Base-by-base conservation (phyloP, 169 alveolate species). In the Plasmodium yoelii region DNA sequence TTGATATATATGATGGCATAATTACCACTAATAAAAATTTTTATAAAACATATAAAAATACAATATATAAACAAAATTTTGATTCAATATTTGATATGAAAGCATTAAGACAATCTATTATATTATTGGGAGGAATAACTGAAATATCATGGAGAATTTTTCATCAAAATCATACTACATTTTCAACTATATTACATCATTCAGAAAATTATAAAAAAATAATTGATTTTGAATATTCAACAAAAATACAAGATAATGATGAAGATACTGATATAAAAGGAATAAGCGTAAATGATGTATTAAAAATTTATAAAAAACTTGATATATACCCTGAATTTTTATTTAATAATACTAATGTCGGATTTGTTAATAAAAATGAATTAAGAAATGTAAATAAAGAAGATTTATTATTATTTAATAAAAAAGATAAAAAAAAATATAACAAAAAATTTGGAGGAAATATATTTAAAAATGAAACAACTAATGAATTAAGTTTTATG, bases 111-210 rank as follows among this genome's bases (percentile, higher is more conserved):
- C 59, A 63, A 69, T 77, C 80, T 2, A 63, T 77, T 6, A 77
- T 77, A 2, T 55, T 63, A 18, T 64, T 77, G n/a, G 88, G 63
- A n/a, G 77, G 61, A n/a, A 77, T 77, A 26, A 63, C 88, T 1
- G 88, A 77, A 42, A 77, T 69, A n/a, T 77, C 77, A 1, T 77
- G 88, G 88, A 77, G 88, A 18, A 77, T 77, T 9, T 77, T 77
- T 39, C 88, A 77, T 56, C 88, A 77, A 15, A 63, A 77, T 22
- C 47, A 77, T 22, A 42, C 70, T 5, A 77, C 88, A n/a, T 77
- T 77, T 44, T 77, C 88, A 18, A 26, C 88, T 3, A 39, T 77
- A 63, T 55, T 64, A 19, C 72, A 63, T 34, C 88, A 77, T 64
- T 77, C 88, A 5, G 55, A 68, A 57, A 51, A 51, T 63, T 77